Base-by-base conservation (phyloP, 495 filamentous ascomycete genomes). In the Podospora pseudopauciseta region DNA sequence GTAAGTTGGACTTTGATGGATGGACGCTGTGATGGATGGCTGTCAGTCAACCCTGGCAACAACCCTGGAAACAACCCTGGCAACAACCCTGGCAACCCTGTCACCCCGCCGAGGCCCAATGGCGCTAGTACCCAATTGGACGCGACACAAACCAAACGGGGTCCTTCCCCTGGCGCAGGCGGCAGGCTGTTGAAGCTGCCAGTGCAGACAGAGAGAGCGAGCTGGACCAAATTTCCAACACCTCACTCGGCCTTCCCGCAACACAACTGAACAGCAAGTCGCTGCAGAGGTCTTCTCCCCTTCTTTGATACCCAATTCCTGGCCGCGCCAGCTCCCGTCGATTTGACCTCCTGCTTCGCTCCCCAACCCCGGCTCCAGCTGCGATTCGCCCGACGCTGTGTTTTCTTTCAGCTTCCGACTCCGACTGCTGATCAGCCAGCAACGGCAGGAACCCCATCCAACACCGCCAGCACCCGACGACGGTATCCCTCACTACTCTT, bases 251-350 rank as follows among this genome's bases (percentile, higher is more conserved):
- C 53, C 58, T 27, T 15, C 58, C 55, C 56, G 30, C 23, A 28
- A 63, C 32, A 57, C 67, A 15, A 39, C 61, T 49, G 5, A 15
- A 39, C 61, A 63, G n/a, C 27, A 16, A 20, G 27, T 32, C 30
- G 27, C 27, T 49, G 27, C 19, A 30, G 26, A 61, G 26, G 26
- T 61, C 55, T 69, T 64, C 57, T 32, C 20, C 27, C 27, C 55
- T 56, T 70, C 69, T 71, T 71, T 73, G 72, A 72, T 72, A 73
- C 74, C 74, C 68, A 58, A 64, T 58, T 57, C 18, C n/a, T 65
- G 62, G 63, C 65, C 64, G 66, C 70, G 62, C 68, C 65, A 19
- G 60, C 65, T 55, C 58, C 60, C 1, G 23, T 23, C 23, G 23
- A 60, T 68, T 39, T 63, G 62, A 53, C 44, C 59, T 66, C 11